A percentile compares a stretch with the other conserved stretches of the same genome.
Evolutionary conservation across 2,329 filamentous ascomycete genomes (phyloP).

Genomic region (Trichoderma sp.): DNA sequence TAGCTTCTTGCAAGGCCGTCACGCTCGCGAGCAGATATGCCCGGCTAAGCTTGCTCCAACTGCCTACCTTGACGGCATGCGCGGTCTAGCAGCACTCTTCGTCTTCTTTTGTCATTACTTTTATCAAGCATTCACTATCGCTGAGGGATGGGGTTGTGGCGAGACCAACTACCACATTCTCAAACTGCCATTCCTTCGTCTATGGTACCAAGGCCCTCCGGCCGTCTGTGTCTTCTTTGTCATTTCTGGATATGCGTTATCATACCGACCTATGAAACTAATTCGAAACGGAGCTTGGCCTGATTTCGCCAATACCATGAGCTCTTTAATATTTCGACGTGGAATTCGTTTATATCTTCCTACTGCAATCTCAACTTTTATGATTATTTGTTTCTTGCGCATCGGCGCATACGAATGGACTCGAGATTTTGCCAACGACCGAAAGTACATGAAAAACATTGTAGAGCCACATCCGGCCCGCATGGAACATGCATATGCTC

Average conservation of each 20-base stretch:
- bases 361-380: conserved; percentile 49
- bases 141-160: conserved; percentile 48
- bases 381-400: conserved; percentile 45
- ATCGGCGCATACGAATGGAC: conserved; percentile 50
- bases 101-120: conserved; percentile 58
- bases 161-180: conserved; percentile 46
- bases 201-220: conserved; percentile 54
- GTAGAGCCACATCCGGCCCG: conserved; percentile 47
- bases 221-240: conserved; percentile 63
- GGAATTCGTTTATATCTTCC: conserved; percentile 53
- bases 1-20: conserved; percentile 49
- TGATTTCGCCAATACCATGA: conserved; percentile 45
- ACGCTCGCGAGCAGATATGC: conserved; percentile 42
- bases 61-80: conserved; percentile 58
- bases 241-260: conserved; percentile 60
- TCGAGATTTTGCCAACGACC: conserved; percentile 45
- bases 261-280: conserved; percentile 51
- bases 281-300: conserved; percentile 37
- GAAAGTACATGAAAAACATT: conserved; percentile 46
- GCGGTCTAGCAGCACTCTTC: conserved; percentile 54
- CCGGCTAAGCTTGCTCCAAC: conserved; percentile 48
- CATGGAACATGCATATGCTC: conserved; percentile 37
- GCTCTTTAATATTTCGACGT: conserved; percentile 52
- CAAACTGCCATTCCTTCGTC: conserved; percentile 53
- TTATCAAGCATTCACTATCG: conserved; percentile 53